Conservation (phyloP, 192 early-diverging fungal species). For the Phycomyces blakesleeanus region DNA sequence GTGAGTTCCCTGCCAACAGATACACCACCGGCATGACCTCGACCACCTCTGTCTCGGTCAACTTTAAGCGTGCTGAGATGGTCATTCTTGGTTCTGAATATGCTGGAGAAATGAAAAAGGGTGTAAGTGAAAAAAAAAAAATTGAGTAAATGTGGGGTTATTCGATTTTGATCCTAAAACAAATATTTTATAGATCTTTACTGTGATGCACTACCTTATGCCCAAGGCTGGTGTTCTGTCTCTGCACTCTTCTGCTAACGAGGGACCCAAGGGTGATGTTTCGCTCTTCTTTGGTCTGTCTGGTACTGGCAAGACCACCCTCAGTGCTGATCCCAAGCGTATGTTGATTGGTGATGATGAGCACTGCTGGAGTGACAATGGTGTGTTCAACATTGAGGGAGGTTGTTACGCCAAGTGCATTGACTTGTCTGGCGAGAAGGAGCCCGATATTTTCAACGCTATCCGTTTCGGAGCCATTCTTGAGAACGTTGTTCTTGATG, state of each 20-base stretch:
- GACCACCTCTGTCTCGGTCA: constrained; percentile 85
- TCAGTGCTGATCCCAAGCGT: constrained; percentile 91
- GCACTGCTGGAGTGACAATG: constrained; percentile 97
- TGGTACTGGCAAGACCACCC: constrained; percentile 97
- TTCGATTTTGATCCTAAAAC: neutral
- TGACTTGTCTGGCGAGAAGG: constrained; percentile 92
- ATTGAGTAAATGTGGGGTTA: neutral
- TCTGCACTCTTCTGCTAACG: constrained; percentile 93
- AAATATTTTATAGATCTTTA: constrained; percentile 60
- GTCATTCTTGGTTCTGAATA: constrained; percentile 98
- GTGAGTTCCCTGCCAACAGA: constrained; percentile 88
- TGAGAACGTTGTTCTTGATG: constrained; percentile 89
- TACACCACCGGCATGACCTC: constrained; percentile 96
- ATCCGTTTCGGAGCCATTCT: constrained; percentile 91
- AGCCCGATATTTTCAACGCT: constrained; percentile 97
- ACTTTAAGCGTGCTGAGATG: constrained; percentile 94
- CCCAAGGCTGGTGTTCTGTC: constrained; percentile 89
- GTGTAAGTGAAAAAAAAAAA: constrained; percentile 45
- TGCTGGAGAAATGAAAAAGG: constrained; percentile 99
- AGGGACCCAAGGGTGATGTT: constrained; percentile 84
- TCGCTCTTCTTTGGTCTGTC: constrained; percentile 98
- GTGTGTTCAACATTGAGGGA: constrained; percentile 99
- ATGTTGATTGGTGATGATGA: constrained; percentile 98
- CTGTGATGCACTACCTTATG: constrained; percentile 99
- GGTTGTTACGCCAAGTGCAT: constrained; percentile 99